Percentiles rank a stretch among this genome's conserved stretches.
phyloP scores from a whole-genome alignment of 2,329 filamentous ascomycete genomes.

The Fusarium chlamydosporum region DNA sequence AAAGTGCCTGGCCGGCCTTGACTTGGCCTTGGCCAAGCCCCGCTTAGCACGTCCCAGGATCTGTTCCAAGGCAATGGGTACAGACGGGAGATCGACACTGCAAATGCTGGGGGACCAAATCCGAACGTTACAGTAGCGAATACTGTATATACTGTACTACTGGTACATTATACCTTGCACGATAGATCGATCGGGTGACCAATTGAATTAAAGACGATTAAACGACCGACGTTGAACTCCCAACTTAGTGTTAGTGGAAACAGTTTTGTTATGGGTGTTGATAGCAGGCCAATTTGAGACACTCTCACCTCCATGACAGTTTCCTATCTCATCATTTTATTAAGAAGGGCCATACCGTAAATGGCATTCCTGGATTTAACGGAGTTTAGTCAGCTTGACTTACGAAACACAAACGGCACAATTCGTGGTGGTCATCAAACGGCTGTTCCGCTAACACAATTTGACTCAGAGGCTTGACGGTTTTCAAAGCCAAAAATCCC shows the following conservation, averaged over 20 bases:
- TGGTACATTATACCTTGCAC: not conserved
- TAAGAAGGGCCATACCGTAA: slow-evolving; percentile 1
- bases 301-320: not conserved
- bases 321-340: not conserved
- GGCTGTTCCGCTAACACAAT: not conserved
- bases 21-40: not conserved
- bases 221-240: not conserved
- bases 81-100: slow-evolving; percentile 44
- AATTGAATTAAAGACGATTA: slow-evolving; percentile 8
- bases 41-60: slow-evolving; percentile 7
- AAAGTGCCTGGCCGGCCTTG: not conserved
- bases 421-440: slow-evolving; percentile 21
- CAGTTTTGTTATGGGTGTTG: not conserved
- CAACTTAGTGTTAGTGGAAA: not conserved
- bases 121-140: not conserved
- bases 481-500: slow-evolving; percentile 8
- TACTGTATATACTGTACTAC: slow-evolving; percentile 6
- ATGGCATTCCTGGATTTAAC: slow-evolving; percentile 1
- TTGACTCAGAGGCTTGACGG: slow-evolving; percentile 30
- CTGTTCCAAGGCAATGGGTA: slow-evolving; percentile 28
- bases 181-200: slow-evolving; percentile 3
- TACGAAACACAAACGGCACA: slow-evolving; percentile 22
- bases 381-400: slow-evolving; percentile 2
- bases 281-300: not conserved
- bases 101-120: slow-evolving; percentile 32